Conservation (phyloP, 306 rosid species). For the Begonia fuchsioides region DNA sequence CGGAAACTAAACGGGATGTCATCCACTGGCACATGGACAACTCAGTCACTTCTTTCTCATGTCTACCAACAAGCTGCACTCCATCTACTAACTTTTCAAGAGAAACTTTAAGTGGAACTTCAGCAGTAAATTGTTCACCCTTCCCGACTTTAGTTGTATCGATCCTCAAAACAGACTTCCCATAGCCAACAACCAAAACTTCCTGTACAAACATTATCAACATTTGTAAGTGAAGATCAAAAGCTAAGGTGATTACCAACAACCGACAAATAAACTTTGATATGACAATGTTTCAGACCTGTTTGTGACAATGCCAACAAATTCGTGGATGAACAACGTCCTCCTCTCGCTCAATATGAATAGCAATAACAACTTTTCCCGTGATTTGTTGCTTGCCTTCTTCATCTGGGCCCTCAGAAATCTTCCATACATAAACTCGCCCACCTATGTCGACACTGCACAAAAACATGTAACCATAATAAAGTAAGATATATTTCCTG, state of each 20-base stretch:
- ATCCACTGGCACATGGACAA: slow-evolving; percentile 99
- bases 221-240: too few species aligned
- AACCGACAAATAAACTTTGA: too few species aligned
- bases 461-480: slow-evolving; percentile 17
- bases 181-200: slow-evolving; percentile 84
- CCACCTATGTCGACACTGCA: slow-evolving; percentile 86
- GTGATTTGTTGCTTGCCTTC: slow-evolving; percentile 84
- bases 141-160: slow-evolving; percentile 87
- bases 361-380: slow-evolving; percentile 60
- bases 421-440: slow-evolving; percentile 84
- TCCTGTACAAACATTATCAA: slow-evolving; percentile 33
- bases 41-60: slow-evolving; percentile 91
- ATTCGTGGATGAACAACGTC: slow-evolving; percentile 74
- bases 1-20: slow-evolving; percentile 92
- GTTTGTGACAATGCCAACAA: slow-evolving; percentile 99
- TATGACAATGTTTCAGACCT: slow-evolving; percentile 18
- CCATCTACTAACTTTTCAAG: slow-evolving; percentile 87
- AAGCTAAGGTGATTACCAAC: too few species aligned
- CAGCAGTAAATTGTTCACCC: slow-evolving; percentile 57
- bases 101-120: slow-evolving; percentile 66
- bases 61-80: slow-evolving; percentile 84
- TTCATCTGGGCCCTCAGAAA: slow-evolving; percentile 92
- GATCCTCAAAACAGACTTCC: slow-evolving; percentile 66
- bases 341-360: slow-evolving; percentile 68
- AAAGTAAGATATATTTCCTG: slow-evolving; percentile 1